Conservation (phyloP, 345 rosid genomes). For the Excoecaria cochinchinensis region DNA sequence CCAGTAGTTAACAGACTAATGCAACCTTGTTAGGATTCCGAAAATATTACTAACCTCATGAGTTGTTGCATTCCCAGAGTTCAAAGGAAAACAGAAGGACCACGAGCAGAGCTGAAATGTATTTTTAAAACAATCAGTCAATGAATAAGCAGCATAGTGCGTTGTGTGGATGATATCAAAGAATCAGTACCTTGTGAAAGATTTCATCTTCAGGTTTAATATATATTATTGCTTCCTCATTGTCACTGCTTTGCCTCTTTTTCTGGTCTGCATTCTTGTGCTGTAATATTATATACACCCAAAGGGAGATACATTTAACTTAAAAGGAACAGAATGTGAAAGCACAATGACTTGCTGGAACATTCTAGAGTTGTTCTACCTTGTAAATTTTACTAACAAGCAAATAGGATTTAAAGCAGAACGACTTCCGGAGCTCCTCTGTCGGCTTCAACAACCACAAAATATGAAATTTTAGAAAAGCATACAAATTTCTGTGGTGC, state of each 20-base stretch:
- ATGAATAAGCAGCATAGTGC: not conserved
- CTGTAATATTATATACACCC: slow-evolving; percentile 35
- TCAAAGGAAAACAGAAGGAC: slow-evolving; percentile 70
- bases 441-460: slow-evolving; percentile 58
- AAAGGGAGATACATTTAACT: not conserved
- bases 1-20: not conserved
- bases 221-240: slow-evolving; percentile 53
- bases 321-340: slow-evolving; percentile 8
- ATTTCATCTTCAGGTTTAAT: slow-evolving; percentile 87
- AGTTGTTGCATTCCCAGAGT: slow-evolving; percentile 47
- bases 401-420: slow-evolving; percentile 60
- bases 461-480: slow-evolving; percentile 10
- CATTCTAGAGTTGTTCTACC: slow-evolving; percentile 38
- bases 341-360: not conserved
- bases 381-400: slow-evolving; percentile 70
- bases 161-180: not conserved
- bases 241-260: slow-evolving; percentile 35
- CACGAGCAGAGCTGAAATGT: slow-evolving; percentile 74
- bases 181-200: slow-evolving; percentile 57
- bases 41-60: slow-evolving; percentile 52
- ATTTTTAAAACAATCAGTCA: slow-evolving; percentile 20
- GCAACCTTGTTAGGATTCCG: not conserved
- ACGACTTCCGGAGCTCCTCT: slow-evolving; percentile 60
- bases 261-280: slow-evolving; percentile 45
- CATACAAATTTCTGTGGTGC: not conserved